Evolutionary conservation across 192 early-diverging fungal species (phyloP).

Genomic region (Coemansia reversa): DNA sequence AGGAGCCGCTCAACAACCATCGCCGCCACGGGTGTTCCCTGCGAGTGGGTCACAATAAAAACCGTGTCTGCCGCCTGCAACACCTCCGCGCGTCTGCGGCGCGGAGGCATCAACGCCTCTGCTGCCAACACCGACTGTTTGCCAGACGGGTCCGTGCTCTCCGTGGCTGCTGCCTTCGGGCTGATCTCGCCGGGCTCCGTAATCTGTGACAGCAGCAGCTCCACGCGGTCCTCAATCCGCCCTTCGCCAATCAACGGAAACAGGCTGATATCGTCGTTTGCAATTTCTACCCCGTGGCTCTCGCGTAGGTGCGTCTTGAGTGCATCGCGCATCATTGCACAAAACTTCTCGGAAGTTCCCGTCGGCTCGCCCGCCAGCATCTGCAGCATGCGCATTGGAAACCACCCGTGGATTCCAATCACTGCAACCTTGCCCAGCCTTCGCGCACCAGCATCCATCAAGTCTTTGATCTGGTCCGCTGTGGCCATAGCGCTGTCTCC

Average conservation of each 20-base stretch:
- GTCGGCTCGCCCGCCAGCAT: constrained; percentile 89
- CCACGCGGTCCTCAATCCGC: constrained; percentile 82
- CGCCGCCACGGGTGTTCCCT: constrained; percentile 88
- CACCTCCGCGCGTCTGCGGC: constrained; percentile 19
- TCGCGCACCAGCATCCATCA: constrained; percentile 25
- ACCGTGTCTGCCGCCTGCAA: constrained; percentile 65
- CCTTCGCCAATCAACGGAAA: constrained; percentile 93
- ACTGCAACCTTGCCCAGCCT: constrained; percentile 60
- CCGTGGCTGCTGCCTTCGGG: not conserved
- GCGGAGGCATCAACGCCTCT: constrained; percentile 39
- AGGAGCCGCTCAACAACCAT: constrained; percentile 76
- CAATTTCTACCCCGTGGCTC: constrained; percentile 52
- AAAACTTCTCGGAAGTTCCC: constrained; percentile 87
- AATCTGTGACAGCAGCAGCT: constrained; percentile 76
- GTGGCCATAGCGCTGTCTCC: not conserved
- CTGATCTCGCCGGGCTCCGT: constrained; percentile 3
- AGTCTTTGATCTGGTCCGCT: constrained; percentile 15
- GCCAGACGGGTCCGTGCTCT: constrained; percentile 12
- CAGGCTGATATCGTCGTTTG: constrained; percentile 58
- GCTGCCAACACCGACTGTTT: constrained; percentile 28
- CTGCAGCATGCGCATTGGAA: constrained; percentile 71
- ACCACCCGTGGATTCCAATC: constrained; percentile 92
- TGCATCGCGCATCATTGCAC: constrained; percentile 80
- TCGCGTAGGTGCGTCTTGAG: constrained; percentile 58
- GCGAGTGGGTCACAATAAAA: constrained; percentile 88